Percentiles rank a stretch among this genome's conserved stretches.
phyloP scores from a whole-genome alignment of 75 land plant species.

The Pseudotsuga menziesii region DNA sequence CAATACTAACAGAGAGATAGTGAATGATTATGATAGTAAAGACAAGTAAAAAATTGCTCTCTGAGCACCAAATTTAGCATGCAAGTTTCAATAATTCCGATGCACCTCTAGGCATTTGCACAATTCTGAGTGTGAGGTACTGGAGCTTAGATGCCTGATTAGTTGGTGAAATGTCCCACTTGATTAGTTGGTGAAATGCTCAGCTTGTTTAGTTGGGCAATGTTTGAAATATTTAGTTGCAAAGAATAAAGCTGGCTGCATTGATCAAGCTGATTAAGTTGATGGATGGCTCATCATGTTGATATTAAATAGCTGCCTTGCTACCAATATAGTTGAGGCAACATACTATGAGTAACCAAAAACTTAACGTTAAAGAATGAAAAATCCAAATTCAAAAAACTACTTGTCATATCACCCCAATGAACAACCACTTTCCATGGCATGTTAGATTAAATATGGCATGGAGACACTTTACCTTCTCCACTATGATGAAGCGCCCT shows the following conservation, averaged over 20 bases:
- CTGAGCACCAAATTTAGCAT: conserved; percentile 5
- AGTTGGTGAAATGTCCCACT: conserved; percentile 47
- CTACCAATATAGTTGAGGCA: conserved; percentile 69
- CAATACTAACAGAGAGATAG: conserved; percentile 3
- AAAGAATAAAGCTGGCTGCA: conserved; percentile 56
- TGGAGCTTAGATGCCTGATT: conserved; percentile 51
- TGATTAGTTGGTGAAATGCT: conserved; percentile 72
- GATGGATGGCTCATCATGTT: conserved; percentile 38
- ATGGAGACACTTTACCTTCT: conserved; percentile 56
- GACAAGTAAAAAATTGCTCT: conserved; percentile 1
- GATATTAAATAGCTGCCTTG: conserved; percentile 65
- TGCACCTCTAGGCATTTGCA: conserved; percentile 3
- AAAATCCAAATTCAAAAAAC: conserved; percentile 6
- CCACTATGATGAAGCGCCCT: conserved; percentile 93
- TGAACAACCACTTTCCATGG: conserved; percentile 2
- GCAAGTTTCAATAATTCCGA: conserved; percentile 8
- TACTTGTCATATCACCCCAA: conserved; percentile 1
- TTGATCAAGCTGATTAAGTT: conserved; percentile 62
- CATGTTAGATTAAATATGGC: conserved; percentile 1
- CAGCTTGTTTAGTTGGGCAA: conserved; percentile 57
- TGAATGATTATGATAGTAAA: not conserved
- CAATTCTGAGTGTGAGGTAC: conserved; percentile 38
- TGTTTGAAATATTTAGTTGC: conserved; percentile 63
- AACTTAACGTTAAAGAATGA: conserved; percentile 42
- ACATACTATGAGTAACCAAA: conserved; percentile 75